Evolutionary conservation across 2,329 filamentous ascomycete genomes (phyloP).

Genomic region (Colletotrichum incanum): DNA sequence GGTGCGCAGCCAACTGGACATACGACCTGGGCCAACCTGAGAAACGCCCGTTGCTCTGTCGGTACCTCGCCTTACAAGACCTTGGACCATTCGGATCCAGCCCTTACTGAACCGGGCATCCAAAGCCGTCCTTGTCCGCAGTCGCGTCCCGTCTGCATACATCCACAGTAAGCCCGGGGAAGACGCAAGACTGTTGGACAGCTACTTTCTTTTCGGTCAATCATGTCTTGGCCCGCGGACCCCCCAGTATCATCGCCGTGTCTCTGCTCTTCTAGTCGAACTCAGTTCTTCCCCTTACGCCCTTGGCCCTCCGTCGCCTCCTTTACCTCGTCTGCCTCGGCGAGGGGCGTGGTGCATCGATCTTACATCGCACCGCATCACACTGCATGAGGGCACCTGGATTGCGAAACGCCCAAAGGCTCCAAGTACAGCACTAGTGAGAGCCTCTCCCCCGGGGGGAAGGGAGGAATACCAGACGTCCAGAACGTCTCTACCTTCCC

Average conservation of each 20-base stretch:
- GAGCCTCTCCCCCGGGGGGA: no score
- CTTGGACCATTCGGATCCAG: constrained; percentile 21
- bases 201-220: constrained; percentile 28
- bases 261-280: constrained; percentile 6
- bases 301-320: background rate
- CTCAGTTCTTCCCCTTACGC: constrained; percentile 8
- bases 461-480: no score
- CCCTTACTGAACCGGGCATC: constrained; percentile 32
- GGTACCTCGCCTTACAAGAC: constrained; percentile 15
- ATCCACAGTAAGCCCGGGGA: constrained; percentile 7
- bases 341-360: background rate
- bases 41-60: constrained; percentile 16
- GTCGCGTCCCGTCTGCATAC: constrained; percentile 1
- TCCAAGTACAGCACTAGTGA: background rate
- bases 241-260: background rate
- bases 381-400: background rate
- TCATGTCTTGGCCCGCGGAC: constrained; percentile 28
- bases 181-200: constrained; percentile 6
- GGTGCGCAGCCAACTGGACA: background rate
- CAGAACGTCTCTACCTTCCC: background rate
- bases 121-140: constrained; percentile 19
- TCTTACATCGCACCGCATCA: background rate
- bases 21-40: background rate
- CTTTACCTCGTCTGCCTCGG: background rate
- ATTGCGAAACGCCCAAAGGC: background rate